A percentile compares a stretch with the other conserved stretches of the same genome.
These are phyloP conservation scores for Backusella circina DNA, from an alignment of 192 early-diverging fungal genomes.

Conservation along the genomic window DNA sequence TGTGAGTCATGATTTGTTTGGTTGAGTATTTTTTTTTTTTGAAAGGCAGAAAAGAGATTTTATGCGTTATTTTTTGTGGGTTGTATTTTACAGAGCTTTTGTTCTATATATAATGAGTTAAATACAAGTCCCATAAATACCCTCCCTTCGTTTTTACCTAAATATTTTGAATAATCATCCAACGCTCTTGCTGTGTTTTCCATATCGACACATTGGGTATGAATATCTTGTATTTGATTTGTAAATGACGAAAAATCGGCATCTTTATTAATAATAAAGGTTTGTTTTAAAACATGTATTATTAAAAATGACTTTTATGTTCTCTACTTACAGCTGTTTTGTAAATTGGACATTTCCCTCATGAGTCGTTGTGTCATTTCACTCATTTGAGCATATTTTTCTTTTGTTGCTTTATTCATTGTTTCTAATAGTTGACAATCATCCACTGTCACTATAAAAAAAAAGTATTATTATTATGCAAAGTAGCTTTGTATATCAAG, in stretches of 20 bases:
- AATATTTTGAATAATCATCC: conserved; percentile 31
- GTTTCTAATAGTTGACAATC: conserved; percentile 34
- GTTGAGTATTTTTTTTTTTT: neutral
- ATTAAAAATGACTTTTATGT: neutral
- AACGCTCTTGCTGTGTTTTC: conserved; percentile 29
- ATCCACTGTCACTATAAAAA: conserved; percentile 16
- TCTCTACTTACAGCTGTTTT: conserved; percentile 30
- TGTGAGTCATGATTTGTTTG: neutral
- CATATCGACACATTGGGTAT: conserved; percentile 25
- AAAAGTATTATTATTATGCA: neutral
- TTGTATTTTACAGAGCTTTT: neutral
- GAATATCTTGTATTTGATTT: conserved; percentile 30
- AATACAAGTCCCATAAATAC: too few species aligned
- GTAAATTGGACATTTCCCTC: conserved; percentile 35
- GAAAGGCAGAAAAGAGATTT: neutral
- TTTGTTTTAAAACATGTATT: too few species aligned
- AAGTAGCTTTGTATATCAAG: too few species aligned
- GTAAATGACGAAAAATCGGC: conserved; percentile 29
- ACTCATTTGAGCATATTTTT: conserved; percentile 34
- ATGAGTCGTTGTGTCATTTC: conserved; percentile 33
- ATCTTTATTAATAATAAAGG: too few species aligned
- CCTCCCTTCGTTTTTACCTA: conserved; percentile 33
- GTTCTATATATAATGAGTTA: neutral
- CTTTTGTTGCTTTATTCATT: conserved; percentile 34
- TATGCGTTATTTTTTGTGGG: neutral